Conservation (phyloP, 139 green algal genomes). For the Chlamydomonas sp. region DNA sequence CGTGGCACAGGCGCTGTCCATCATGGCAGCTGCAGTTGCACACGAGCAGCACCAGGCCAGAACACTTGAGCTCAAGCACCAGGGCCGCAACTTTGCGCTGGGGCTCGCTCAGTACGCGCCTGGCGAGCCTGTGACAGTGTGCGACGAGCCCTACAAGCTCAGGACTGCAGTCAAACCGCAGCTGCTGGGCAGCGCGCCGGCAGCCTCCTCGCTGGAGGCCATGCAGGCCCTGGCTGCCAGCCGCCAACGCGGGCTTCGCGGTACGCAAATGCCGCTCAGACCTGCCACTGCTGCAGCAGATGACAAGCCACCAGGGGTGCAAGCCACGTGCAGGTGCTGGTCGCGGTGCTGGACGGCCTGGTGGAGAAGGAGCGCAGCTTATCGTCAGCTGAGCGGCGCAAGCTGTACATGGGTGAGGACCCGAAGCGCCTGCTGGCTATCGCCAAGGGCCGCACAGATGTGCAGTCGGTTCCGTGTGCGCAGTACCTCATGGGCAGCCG, state of each 20-base stretch:
- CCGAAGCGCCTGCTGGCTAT: constrained; percentile 1
- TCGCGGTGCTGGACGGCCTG: background rate
- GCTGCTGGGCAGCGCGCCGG: background rate
- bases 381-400: background rate
- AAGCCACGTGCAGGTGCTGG: background rate
- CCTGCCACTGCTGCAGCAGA: background rate
- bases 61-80: background rate
- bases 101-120: background rate
- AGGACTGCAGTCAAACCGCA: background rate
- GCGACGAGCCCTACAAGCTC: background rate
- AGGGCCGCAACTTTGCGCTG: background rate
- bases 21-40: background rate
- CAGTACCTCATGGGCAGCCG: background rate
- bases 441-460: background rate
- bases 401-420: background rate
- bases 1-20: background rate
- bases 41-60: background rate
- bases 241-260: background rate
- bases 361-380: background rate
- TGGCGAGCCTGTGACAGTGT: background rate
- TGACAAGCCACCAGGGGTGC: background rate
- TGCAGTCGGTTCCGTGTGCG: background rate
- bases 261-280: background rate
- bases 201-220: background rate
- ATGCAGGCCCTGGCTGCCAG: background rate